A percentile compares a stretch with the other conserved stretches of the same genome.
phyloP scores from a whole-genome alignment of 495 filamentous ascomycete species.

The Xylaria castorea region DNA sequence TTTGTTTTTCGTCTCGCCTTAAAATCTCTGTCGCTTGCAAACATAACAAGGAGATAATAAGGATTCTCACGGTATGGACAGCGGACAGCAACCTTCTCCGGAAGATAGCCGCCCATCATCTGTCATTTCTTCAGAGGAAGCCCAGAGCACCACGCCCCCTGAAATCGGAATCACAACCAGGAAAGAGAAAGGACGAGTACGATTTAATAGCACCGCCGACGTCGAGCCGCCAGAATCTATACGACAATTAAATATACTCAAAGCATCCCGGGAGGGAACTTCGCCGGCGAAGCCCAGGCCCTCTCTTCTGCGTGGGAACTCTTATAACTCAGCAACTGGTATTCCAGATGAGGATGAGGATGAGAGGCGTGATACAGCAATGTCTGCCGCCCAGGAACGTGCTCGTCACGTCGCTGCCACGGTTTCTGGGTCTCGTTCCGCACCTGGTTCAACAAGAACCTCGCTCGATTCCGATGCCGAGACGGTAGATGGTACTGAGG shows the following conservation, averaged over 20 bases:
- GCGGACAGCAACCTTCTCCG: neutral
- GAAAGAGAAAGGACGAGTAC: slow-evolving; percentile 43
- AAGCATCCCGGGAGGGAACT: neutral
- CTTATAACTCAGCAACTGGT: slow-evolving; percentile 37
- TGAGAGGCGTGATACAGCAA: slow-evolving; percentile 39
- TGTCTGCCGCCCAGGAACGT: slow-evolving; percentile 49
- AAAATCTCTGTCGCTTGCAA: neutral
- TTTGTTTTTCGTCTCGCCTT: neutral
- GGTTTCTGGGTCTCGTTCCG: slow-evolving; percentile 43
- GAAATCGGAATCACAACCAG: slow-evolving; percentile 8
- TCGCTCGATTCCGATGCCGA: slow-evolving; percentile 46
- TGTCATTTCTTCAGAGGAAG: neutral
- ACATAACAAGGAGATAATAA: neutral
- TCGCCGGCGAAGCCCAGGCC: slow-evolving; percentile 36
- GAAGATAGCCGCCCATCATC: slow-evolving; percentile 16
- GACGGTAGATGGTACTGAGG: slow-evolving; percentile 25
- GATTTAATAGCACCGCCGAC: slow-evolving; percentile 41
- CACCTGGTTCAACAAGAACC: slow-evolving; percentile 45
- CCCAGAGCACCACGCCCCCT: neutral
- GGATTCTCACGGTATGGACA: slow-evolving; percentile 15
- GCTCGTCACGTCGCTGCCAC: slow-evolving; percentile 46
- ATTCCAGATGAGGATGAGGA: slow-evolving; percentile 41
- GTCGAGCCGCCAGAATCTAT: slow-evolving; percentile 18
- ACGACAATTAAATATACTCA: neutral
- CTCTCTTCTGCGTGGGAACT: slow-evolving; percentile 46